Evolutionary conservation across 1,139 yeast genomes (phyloP).

Genomic region (Chernovozyma sophiae-reginae): DNA sequence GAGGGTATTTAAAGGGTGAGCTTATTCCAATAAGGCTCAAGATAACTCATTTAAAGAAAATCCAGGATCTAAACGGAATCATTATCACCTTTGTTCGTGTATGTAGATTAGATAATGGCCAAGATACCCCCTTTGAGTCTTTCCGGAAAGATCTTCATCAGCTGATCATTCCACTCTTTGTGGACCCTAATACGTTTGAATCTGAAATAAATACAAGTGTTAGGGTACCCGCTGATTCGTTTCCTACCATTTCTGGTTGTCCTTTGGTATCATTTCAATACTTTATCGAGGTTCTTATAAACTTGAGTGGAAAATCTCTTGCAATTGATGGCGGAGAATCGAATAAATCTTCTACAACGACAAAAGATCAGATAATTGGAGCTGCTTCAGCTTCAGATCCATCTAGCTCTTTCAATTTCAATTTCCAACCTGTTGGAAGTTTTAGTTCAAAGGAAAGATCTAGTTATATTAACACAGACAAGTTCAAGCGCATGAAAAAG

Average conservation of each 20-base stretch:
- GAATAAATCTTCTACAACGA: not conserved
- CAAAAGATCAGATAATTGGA: conserved; percentile 8
- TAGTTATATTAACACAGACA: conserved; percentile 72
- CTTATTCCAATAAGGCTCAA: conserved; percentile 64
- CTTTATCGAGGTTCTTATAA: conserved; percentile 76
- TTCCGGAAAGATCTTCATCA: conserved; percentile 84
- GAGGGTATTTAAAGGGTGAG: conserved; percentile 80
- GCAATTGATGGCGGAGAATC: conserved; percentile 29
- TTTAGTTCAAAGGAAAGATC: conserved; percentile 26
- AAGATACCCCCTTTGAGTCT: conserved; percentile 63
- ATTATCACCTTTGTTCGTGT: conserved; percentile 78
- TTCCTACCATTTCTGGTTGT: conserved; percentile 77
- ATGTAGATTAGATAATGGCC: conserved; percentile 69
- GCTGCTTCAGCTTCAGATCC: conserved; percentile 13
- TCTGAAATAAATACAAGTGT: conserved; percentile 61
- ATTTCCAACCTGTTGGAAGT: conserved; percentile 26
- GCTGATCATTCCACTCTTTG: conserved; percentile 69
- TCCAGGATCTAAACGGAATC: conserved; percentile 71
- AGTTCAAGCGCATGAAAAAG: conserved; percentile 66
- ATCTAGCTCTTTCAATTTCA: conserved; percentile 25
- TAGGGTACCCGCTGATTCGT: conserved; percentile 77
- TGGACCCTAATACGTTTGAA: conserved; percentile 61
- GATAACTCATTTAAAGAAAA: conserved; percentile 64
- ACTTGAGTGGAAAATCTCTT: conserved; percentile 48
- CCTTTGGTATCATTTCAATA: conserved; percentile 79